phyloP scores from a whole-genome alignment of 495 filamentous ascomycete species.

The Penicillium bovifimosum region DNA sequence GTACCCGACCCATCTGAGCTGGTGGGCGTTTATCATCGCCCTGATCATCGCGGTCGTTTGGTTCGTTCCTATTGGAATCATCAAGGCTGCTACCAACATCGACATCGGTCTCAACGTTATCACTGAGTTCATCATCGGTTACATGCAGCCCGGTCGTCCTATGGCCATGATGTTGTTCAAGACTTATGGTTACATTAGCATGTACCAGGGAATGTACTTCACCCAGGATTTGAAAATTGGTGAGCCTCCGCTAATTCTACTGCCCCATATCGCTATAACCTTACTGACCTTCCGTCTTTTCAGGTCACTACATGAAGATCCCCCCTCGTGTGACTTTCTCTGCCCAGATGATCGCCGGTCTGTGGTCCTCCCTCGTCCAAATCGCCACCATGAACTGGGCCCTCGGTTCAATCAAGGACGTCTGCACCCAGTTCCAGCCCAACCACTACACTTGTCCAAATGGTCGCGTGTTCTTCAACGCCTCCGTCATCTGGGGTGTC shows the following conservation, averaged over 20 bases:
- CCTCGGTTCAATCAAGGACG: conserved; percentile 46
- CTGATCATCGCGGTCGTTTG: conserved; percentile 46
- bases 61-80: conserved; percentile 49
- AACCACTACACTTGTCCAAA: conserved; percentile 57
- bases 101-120: conserved; percentile 52
- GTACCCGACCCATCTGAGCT: conserved; percentile 47
- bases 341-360: conserved; percentile 49
- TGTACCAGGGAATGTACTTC: conserved; percentile 52
- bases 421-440: conserved; percentile 46
- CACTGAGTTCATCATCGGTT: conserved; percentile 61
- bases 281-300: not conserved
- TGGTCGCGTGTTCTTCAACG: conserved; percentile 56
- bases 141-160: conserved; percentile 55
- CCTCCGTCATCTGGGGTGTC: conserved; percentile 51
- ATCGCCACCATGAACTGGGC: conserved; percentile 58
- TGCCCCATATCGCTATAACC: not conserved
- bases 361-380: conserved; percentile 56
- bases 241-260: conserved; percentile 3
- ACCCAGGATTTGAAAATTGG: conserved; percentile 47
- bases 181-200: conserved; percentile 54
- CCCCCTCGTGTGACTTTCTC: conserved; percentile 55
- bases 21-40: conserved; percentile 51
- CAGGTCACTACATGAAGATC: conserved; percentile 63
- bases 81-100: conserved; percentile 52
- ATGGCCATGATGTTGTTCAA: conserved; percentile 66